phyloP scores from a whole-genome alignment of 2,329 filamentous ascomycete species.

The Colletotrichum australisinense region DNA sequence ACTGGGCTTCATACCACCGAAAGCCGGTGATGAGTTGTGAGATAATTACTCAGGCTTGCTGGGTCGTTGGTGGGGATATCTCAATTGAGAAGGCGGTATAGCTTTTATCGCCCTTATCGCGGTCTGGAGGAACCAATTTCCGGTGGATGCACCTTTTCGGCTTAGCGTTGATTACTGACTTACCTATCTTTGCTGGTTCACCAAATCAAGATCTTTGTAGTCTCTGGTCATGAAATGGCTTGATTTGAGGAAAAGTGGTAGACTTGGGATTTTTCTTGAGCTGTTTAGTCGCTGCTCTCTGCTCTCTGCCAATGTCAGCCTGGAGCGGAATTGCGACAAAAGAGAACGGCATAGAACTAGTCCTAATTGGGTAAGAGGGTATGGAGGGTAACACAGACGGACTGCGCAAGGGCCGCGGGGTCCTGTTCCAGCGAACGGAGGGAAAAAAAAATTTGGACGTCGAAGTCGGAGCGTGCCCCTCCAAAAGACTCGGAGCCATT shows the following conservation, averaged over 20 bases:
- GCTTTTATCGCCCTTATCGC: constrained; percentile 28
- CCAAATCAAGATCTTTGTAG: background rate
- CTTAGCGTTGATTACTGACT: background rate
- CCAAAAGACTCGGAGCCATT: constrained; percentile 28
- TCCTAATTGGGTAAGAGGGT: constrained; percentile 7
- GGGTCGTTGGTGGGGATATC: constrained; percentile 19
- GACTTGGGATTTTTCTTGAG: background rate
- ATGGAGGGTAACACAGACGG: constrained; percentile 27
- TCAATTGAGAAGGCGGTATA: constrained; percentile 23
- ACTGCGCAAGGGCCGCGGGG: constrained; percentile 32
- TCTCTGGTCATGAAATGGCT: background rate
- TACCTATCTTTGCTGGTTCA: background rate
- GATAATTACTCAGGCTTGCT: constrained; percentile 32
- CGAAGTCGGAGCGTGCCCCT: constrained; percentile 34
- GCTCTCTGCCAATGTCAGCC: background rate
- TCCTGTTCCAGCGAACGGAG: constrained; percentile 14
- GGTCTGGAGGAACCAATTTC: constrained; percentile 25
- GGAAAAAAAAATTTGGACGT: constrained; percentile 33
- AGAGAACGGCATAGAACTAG: background rate
- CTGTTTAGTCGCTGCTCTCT: background rate
- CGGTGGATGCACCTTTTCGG: background rate
- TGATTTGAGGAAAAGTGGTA: background rate
- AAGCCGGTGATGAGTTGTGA: constrained; percentile 14
- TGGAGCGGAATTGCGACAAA: background rate
- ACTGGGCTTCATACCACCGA: constrained; percentile 16